Conservation (phyloP, 352 stramenopile genomes). For the Pythium aquatile region DNA sequence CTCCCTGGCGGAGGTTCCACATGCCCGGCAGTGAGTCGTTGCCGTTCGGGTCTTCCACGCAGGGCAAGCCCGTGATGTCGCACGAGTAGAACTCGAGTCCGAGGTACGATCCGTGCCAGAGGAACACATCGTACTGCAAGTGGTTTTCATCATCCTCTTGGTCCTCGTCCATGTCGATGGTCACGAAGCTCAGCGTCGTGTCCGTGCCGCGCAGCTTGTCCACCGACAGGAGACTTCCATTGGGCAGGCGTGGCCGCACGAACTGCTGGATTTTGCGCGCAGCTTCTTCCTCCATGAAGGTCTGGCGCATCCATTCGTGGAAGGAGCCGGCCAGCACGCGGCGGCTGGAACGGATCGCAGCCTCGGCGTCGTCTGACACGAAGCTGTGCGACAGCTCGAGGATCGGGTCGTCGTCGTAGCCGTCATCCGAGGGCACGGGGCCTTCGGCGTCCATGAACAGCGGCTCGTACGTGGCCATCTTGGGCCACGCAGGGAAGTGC, state of each 20-base stretch:
- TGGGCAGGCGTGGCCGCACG: conserved; percentile 27
- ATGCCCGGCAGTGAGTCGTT: conserved; percentile 66
- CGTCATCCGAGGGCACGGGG: conserved; percentile 16
- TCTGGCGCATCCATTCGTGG: conserved; percentile 34
- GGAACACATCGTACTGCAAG: conserved; percentile 52
- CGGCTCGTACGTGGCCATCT: conserved; percentile 13
- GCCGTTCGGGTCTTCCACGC: conserved; percentile 49
- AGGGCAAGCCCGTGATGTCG: conserved; percentile 48
- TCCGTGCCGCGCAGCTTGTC: conserved; percentile 25
- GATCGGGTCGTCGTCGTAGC: conserved; percentile 5
- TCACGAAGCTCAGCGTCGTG: conserved; percentile 20
- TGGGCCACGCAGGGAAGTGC: conserved; percentile 19
- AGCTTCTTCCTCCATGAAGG: conserved; percentile 33
- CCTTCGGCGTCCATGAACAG: conserved; percentile 21
- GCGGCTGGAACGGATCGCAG: conserved; percentile 11
- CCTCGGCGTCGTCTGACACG: conserved; percentile 13
- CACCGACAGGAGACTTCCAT: not conserved
- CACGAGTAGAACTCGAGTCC: conserved; percentile 50
- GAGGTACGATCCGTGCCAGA: conserved; percentile 59
- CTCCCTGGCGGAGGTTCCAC: conserved; percentile 59
- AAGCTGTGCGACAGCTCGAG: conserved; percentile 16
- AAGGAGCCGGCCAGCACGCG: conserved; percentile 26
- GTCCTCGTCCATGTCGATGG: conserved; percentile 35
- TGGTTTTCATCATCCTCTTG: conserved; percentile 27
- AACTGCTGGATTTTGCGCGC: conserved; percentile 37